Conservation (phyloP, 768 basidiomycete species). For the Leccinum broughii region DNA sequence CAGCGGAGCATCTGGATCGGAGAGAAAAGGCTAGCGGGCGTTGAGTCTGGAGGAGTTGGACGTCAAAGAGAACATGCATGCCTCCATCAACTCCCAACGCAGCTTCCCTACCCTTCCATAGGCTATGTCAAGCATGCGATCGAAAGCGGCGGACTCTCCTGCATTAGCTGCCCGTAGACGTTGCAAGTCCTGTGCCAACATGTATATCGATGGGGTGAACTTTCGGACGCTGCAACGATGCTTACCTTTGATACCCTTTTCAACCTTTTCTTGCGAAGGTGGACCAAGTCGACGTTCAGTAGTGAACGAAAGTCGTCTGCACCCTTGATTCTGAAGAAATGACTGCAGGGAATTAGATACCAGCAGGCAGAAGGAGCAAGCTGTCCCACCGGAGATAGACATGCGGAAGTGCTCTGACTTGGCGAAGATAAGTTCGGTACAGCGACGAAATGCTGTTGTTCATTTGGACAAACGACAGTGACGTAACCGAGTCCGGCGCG, state of each 20-base stretch:
- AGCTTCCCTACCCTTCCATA: slow-evolving; percentile 78
- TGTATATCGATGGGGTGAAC: not conserved
- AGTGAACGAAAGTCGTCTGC: slow-evolving; percentile 57
- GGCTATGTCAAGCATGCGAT: slow-evolving; percentile 61
- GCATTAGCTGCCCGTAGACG: slow-evolving; percentile 55
- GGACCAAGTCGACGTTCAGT: slow-evolving; percentile 33
- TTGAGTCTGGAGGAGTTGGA: slow-evolving; percentile 6
- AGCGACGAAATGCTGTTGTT: slow-evolving; percentile 26
- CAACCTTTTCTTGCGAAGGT: slow-evolving; percentile 41
- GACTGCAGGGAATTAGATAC: slow-evolving; percentile 38
- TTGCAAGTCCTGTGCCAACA: slow-evolving; percentile 46
- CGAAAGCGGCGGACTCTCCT: slow-evolving; percentile 51
- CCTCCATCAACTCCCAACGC: slow-evolving; percentile 67
- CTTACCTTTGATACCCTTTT: slow-evolving; percentile 54
- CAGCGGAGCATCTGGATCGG: slow-evolving; percentile 41
- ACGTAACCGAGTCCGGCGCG: slow-evolving; percentile 16
- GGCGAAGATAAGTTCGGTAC: slow-evolving; percentile 42
- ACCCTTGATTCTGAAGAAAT: slow-evolving; percentile 63
- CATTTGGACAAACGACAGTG: not conserved
- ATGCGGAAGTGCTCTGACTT: slow-evolving; percentile 46
- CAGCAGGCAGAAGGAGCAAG: not conserved
- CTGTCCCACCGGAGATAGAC: slow-evolving; percentile 44
- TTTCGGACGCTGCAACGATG: not conserved
- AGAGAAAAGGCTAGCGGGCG: slow-evolving; percentile 52
- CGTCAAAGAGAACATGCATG: slow-evolving; percentile 25